phyloP scores from a whole-genome alignment of 2,329 filamentous ascomycete genomes.

The Nemania abortiva region DNA sequence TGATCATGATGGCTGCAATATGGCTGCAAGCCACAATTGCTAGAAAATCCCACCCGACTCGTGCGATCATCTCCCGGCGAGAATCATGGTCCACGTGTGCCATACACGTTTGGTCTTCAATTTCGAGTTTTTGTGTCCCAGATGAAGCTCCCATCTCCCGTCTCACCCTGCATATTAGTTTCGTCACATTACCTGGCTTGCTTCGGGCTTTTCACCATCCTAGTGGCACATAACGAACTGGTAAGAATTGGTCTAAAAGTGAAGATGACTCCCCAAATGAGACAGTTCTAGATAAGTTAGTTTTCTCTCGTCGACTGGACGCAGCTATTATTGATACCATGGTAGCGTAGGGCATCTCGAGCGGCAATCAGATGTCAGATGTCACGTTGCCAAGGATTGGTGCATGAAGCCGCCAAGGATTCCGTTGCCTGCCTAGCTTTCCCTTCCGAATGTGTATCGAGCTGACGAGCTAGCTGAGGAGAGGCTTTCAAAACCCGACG shows the following conservation, averaged over 20 bases:
- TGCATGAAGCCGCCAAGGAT: slow-evolving; percentile 33
- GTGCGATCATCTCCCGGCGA: neutral
- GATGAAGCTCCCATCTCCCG: slow-evolving; percentile 5
- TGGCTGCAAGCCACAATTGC: slow-evolving; percentile 27
- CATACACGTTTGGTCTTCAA: neutral
- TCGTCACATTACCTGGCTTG: slow-evolving; percentile 21
- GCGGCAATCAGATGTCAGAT: slow-evolving; percentile 18
- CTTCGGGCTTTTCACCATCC: slow-evolving; percentile 14
- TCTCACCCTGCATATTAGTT: slow-evolving; percentile 19
- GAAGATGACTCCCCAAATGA: neutral
- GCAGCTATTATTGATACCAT: neutral
- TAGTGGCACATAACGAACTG: neutral
- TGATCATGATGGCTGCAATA: slow-evolving; percentile 6
- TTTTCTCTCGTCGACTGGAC: neutral
- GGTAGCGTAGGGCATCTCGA: neutral
- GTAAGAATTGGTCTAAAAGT: neutral
- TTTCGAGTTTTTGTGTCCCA: neutral
- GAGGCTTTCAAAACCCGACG: slow-evolving; percentile 18
- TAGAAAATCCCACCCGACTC: slow-evolving; percentile 1
- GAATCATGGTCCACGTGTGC: neutral
- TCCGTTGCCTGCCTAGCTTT: slow-evolving; percentile 4
- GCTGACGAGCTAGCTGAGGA: slow-evolving; percentile 29
- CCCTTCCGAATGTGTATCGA: slow-evolving; percentile 23
- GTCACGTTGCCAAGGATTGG: slow-evolving; percentile 25
- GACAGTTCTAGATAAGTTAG: neutral